phyloP scores from a whole-genome alignment of 1,284 basidiomycete species.

The Ganoderma lucidum region DNA sequence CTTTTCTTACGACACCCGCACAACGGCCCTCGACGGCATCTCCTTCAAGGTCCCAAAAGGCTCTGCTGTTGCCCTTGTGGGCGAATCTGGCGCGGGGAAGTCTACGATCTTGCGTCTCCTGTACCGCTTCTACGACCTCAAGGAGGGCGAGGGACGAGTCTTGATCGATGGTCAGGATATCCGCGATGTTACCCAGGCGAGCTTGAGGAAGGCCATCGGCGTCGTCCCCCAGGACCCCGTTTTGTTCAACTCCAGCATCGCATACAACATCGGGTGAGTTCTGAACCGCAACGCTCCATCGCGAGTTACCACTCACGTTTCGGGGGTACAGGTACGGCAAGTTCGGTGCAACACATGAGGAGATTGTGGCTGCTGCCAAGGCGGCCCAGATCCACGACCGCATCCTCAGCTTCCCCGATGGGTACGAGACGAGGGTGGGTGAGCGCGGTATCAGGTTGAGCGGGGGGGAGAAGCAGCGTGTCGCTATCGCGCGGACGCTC shows the following conservation, averaged over 20 bases:
- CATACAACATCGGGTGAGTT: slow-evolving; percentile 76
- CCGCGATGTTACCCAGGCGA: slow-evolving; percentile 83
- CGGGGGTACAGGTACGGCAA: slow-evolving; percentile 66
- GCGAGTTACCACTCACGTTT: background rate
- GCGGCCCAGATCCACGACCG: slow-evolving; percentile 87
- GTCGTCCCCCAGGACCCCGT: slow-evolving; percentile 85
- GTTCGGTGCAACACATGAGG: slow-evolving; percentile 69
- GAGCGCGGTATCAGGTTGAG: slow-evolving; percentile 86
- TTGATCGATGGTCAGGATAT: slow-evolving; percentile 88
- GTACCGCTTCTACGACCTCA: slow-evolving; percentile 91
- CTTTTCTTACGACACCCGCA: slow-evolving; percentile 85
- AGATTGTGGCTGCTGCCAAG: slow-evolving; percentile 76
- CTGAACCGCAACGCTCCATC: background rate
- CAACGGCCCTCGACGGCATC: slow-evolving; percentile 76
- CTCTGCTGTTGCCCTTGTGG: slow-evolving; percentile 84
- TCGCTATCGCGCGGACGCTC: slow-evolving; percentile 88
- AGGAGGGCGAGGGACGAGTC: slow-evolving; percentile 75
- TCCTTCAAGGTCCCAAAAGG: slow-evolving; percentile 88
- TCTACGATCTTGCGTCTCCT: slow-evolving; percentile 85
- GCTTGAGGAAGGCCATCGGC: slow-evolving; percentile 82
- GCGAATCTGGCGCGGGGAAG: slow-evolving; percentile 83
- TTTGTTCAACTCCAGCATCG: slow-evolving; percentile 85
- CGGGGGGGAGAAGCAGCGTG: slow-evolving; percentile 86
- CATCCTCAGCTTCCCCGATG: slow-evolving; percentile 81
- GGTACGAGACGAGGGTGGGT: slow-evolving; percentile 81